Evolutionary conservation across 148 eudicot species (phyloP).

Genomic region (Camellia sinensis): DNA sequence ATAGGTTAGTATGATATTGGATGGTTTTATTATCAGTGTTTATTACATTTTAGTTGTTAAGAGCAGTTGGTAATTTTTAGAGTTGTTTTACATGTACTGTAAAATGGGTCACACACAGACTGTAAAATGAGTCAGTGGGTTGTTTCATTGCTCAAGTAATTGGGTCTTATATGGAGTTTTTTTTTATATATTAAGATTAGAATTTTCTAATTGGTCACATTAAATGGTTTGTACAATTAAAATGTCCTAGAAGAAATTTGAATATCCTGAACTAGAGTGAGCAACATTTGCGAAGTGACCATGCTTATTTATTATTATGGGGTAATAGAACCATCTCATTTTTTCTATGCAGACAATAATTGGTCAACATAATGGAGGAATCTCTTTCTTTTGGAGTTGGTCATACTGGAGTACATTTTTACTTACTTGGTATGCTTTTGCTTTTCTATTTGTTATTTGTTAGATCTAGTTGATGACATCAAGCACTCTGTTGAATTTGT

Average conservation of each 20-base stretch:
- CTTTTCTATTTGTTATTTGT: background rate
- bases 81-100: too few species aligned
- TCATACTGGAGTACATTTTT: constrained; percentile 97
- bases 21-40: too few species aligned
- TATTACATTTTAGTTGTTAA: too few species aligned
- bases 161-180: too few species aligned
- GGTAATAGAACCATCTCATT: constrained; percentile 9
- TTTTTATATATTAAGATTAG: background rate
- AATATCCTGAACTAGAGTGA: background rate
- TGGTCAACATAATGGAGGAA: constrained; percentile 43
- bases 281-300: background rate
- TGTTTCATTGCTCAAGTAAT: too few species aligned
- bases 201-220: background rate
- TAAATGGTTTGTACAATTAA: background rate
- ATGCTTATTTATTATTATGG: constrained; percentile 2
- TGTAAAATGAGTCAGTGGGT: too few species aligned
- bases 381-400: constrained; percentile 91
- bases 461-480: background rate
- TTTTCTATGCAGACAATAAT: constrained; percentile 56
- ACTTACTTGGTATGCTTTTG: constrained; percentile 68
- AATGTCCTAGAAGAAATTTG: background rate
- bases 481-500: background rate
- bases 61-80: too few species aligned
- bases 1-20: too few species aligned
- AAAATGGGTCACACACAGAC: too few species aligned